Evolutionary conservation across 352 stramenopile species (phyloP).

Genomic region (Phytopythium chamaehyphon): DNA sequence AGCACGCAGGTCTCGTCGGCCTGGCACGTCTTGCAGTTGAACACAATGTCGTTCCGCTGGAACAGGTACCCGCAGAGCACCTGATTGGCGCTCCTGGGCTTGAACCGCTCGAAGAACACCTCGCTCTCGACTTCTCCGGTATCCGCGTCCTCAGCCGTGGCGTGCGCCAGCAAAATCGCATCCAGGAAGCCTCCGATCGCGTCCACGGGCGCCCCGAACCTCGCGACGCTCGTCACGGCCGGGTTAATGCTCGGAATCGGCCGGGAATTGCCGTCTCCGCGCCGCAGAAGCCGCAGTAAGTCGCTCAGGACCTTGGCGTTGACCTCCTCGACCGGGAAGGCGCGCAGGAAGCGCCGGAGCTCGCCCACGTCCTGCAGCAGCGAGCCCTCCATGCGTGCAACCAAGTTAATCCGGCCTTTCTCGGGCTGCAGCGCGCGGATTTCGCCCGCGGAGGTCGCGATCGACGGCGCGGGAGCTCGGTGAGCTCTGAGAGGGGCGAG

Average conservation of each 20-base stretch:
- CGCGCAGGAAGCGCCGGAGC: slow-evolving; percentile 20
- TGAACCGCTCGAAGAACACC: slow-evolving; percentile 59
- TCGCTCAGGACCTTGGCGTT: slow-evolving; percentile 11
- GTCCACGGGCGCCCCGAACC: slow-evolving; percentile 20
- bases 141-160: slow-evolving; percentile 9
- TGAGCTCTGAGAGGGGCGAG: no score
- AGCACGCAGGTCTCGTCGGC: slow-evolving; percentile 97
- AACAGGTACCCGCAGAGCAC: slow-evolving; percentile 95
- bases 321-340: slow-evolving; percentile 10
- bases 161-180: slow-evolving; percentile 44
- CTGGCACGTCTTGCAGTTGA: slow-evolving; percentile 98
- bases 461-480: no score
- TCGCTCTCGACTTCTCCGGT: slow-evolving; percentile 22
- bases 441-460: no score
- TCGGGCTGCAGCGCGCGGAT: no score
- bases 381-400: neutral
- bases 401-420: no score
- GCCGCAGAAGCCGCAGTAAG: slow-evolving; percentile 19
- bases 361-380: slow-evolving; percentile 3
- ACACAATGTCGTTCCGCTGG: slow-evolving; percentile 96
- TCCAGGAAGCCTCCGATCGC: slow-evolving; percentile 34
- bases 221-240: neutral
- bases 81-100: slow-evolving; percentile 45
- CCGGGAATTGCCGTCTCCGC: slow-evolving; percentile 1
- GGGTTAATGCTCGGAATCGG: slow-evolving; percentile 5